These are phyloP conservation scores for Umbellularia californica DNA, from an alignment of 164 flowering plant species.

Conservation along the genomic window DNA sequence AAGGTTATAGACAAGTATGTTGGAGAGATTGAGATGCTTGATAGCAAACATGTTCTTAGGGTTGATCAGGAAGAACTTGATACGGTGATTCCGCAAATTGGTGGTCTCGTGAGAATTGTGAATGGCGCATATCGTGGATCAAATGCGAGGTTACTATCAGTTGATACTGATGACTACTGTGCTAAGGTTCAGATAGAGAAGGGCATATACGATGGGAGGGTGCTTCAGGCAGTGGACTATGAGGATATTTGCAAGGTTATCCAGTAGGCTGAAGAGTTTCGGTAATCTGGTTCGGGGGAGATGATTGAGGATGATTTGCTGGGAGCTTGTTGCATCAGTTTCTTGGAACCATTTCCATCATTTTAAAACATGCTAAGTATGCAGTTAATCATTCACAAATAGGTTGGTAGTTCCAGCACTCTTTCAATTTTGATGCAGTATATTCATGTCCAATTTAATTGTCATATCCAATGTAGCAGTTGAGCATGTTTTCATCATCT, in stretches of 20 bases:
- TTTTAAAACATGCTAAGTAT: not conserved
- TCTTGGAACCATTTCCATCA: not conserved
- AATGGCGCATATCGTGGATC: constrained; percentile 96
- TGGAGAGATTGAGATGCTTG: constrained; percentile 83
- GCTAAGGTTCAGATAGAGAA: constrained; percentile 87
- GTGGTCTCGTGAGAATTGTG: constrained; percentile 69
- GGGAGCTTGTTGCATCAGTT: not conserved
- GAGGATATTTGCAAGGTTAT: constrained; percentile 78
- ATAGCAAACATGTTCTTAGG: constrained; percentile 68
- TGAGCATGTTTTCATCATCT: too few relatives aligned
- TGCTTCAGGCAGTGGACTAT: constrained; percentile 68
- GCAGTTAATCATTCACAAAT: too few relatives aligned
- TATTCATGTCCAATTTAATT: too few relatives aligned
- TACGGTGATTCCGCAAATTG: constrained; percentile 89
- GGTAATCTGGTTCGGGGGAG: not conserved
- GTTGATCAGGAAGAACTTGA: constrained; percentile 91
- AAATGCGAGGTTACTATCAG: constrained; percentile 55
- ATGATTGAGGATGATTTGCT: not conserved
- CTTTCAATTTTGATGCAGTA: too few relatives aligned
- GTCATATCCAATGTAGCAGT: too few relatives aligned
- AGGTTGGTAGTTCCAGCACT: too few relatives aligned
- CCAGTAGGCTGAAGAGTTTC: not conserved
- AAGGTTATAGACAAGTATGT: constrained; percentile 79
- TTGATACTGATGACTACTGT: constrained; percentile 59
- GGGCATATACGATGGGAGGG: constrained; percentile 78